Percentiles rank a stretch among this genome's conserved stretches.
phyloP scores from a whole-genome alignment of 202 grass and related monocot genomes.

The Carex arenaria region DNA sequence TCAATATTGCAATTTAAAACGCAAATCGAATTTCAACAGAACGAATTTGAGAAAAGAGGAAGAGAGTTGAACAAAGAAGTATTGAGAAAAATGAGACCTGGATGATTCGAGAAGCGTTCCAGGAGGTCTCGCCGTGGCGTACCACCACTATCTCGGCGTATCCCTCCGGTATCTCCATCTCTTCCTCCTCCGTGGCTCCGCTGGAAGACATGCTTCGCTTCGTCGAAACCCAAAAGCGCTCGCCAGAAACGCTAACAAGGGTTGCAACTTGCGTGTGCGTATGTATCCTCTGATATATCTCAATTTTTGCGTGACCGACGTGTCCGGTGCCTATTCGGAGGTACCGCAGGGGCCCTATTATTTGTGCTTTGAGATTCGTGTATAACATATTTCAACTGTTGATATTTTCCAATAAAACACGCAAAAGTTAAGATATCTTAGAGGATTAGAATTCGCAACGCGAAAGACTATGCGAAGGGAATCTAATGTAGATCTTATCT shows the following conservation, averaged over 20 bases:
- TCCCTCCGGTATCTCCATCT: slow-evolving; percentile 15
- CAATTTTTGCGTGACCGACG: too few species aligned
- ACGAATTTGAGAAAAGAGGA: not conserved
- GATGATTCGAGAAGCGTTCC: slow-evolving; percentile 74
- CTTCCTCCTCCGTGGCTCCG: not conserved
- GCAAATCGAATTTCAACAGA: not conserved
- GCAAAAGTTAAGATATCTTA: too few species aligned
- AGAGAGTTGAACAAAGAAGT: not conserved
- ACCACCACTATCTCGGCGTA: slow-evolving; percentile 86
- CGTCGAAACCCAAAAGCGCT: not conserved
- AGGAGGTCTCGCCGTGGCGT: slow-evolving; percentile 60
- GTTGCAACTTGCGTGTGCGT: not conserved
- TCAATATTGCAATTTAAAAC: too few species aligned
- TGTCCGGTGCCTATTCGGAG: too few species aligned
- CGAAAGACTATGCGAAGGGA: not conserved
- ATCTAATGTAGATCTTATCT: not conserved
- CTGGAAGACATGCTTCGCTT: slow-evolving; percentile 7
- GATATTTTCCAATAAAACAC: too few species aligned
- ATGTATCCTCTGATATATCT: too few species aligned
- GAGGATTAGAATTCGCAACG: too few species aligned
- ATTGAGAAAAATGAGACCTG: slow-evolving; percentile 39
- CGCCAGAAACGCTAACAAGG: not conserved
- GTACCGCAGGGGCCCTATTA: too few species aligned
- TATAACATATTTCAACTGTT: too few species aligned
- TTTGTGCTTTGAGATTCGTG: too few species aligned